These are phyloP conservation scores for Scorias spongiosa DNA, from an alignment of 2,329 filamentous ascomycete species.

Conservation along the genomic window DNA sequence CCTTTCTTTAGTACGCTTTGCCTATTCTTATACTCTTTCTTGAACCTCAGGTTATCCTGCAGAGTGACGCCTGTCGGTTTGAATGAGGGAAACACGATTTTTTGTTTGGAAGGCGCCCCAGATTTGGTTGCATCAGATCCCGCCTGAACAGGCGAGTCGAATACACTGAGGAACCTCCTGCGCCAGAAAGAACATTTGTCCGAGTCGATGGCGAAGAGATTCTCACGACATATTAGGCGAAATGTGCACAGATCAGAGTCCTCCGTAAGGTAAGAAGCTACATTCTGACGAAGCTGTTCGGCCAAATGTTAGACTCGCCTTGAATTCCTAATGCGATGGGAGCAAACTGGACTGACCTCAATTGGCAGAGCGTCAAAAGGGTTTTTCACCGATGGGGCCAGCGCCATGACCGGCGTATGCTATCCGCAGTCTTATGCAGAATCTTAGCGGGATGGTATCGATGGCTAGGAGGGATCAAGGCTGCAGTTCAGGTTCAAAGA, in stretches of 20 bases:
- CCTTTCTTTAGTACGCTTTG: conserved; percentile 10
- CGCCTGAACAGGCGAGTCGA: conserved; percentile 19
- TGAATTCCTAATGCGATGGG: too few relatives aligned
- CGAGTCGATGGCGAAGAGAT: conserved; percentile 25
- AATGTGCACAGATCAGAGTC: conserved; percentile 32
- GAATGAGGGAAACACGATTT: neutral
- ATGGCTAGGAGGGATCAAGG: too few relatives aligned
- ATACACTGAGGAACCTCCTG: conserved; percentile 26
- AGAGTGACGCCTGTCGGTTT: conserved; percentile 3
- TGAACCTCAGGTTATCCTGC: conserved; percentile 17
- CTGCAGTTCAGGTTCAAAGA: too few relatives aligned
- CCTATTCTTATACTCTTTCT: conserved; percentile 22
- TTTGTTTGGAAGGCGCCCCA: too few relatives aligned
- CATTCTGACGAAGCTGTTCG: conserved; percentile 25
- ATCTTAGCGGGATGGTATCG: too few relatives aligned
- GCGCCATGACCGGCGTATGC: neutral
- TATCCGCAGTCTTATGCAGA: too few relatives aligned
- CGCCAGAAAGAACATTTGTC: conserved; percentile 33
- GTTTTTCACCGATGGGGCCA: neutral
- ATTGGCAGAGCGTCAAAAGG: conserved; percentile 12
- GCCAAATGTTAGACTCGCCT: too few relatives aligned
- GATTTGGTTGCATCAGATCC: too few relatives aligned
- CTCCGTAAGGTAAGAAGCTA: conserved; percentile 21
- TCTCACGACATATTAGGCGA: conserved; percentile 23
- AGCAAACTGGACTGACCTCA: conserved; percentile 9